phyloP scores from a whole-genome alignment of 768 basidiomycete species.

The Kwoniella sp. region DNA sequence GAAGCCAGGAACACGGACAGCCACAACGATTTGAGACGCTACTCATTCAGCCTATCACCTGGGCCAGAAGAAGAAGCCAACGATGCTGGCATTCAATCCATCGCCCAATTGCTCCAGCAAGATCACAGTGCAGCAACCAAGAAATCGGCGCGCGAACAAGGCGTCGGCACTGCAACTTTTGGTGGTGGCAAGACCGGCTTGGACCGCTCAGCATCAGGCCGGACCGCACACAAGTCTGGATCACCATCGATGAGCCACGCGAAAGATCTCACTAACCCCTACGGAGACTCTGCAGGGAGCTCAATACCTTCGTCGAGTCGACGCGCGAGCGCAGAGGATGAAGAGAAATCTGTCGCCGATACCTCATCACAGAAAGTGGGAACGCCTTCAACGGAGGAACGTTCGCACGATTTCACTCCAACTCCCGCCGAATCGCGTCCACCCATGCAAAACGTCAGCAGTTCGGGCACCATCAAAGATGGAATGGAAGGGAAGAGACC shows the following conservation, averaged over 20 bases:
- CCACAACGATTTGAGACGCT: neutral
- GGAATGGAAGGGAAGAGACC: neutral
- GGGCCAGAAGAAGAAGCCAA: neutral
- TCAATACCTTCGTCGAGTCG: conserved; percentile 4
- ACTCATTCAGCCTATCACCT: neutral
- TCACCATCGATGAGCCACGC: neutral
- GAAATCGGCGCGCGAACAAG: neutral
- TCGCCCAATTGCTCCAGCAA: conserved; percentile 29
- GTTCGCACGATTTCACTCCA: neutral
- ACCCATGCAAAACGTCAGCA: neutral
- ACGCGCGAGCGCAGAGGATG: conserved; percentile 22
- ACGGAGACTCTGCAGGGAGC: neutral
- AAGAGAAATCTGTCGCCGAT: neutral
- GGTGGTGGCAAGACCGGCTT: neutral
- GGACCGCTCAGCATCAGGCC: conserved; percentile 8
- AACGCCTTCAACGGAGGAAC: neutral
- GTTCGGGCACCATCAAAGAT: conserved; percentile 12
- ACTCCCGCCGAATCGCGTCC: neutral
- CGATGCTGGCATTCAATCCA: conserved; percentile 26
- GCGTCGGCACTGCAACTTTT: conserved; percentile 14
- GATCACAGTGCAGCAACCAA: neutral
- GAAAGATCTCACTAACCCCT: neutral
- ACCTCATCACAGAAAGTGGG: too few relatives aligned
- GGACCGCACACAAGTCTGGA: neutral
- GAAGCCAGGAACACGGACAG: conserved; percentile 1